Conservation (phyloP, 306 rosid genomes). For the Astragalus glycyphyllos region DNA sequence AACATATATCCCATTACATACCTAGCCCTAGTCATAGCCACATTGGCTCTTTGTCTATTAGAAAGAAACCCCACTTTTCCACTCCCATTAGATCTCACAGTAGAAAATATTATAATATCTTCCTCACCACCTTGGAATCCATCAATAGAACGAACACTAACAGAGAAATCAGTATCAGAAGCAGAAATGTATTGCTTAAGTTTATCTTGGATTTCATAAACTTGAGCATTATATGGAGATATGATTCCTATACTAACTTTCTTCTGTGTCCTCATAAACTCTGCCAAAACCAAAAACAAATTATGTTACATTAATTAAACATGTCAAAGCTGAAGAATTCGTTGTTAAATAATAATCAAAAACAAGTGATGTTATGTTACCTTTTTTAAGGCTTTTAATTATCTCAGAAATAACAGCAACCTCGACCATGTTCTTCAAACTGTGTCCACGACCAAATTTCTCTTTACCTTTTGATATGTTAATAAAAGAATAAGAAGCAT, state of each 20-base stretch:
- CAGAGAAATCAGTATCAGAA: conserved; percentile 37
- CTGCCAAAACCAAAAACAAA: conserved; percentile 24
- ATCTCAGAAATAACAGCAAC: conserved; percentile 55
- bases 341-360: too few species aligned
- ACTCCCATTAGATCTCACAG: conserved; percentile 47
- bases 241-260: conserved; percentile 63
- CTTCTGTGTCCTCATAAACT: conserved; percentile 37
- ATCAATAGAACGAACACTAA: conserved; percentile 59
- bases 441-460: conserved; percentile 18
- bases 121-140: conserved; percentile 75
- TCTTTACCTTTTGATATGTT: conserved; percentile 54
- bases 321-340: too few species aligned
- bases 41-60: conserved; percentile 55
- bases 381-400: conserved; percentile 50
- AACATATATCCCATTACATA: conserved; percentile 31
- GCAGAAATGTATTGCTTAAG: conserved; percentile 21
- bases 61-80: conserved; percentile 60
- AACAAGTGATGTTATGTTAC: conserved; percentile 26
- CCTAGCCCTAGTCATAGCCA: conserved; percentile 68
- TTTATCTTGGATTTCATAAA: conserved; percentile 51
- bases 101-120: conserved; percentile 53
- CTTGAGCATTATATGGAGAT: conserved; percentile 65
- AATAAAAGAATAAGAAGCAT: conserved; percentile 46
- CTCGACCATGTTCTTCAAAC: conserved; percentile 58
- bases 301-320: too few species aligned